These are phyloP conservation scores for Vitis riparia DNA, from an alignment of 164 flowering plant species.

Conservation along the genomic window DNA sequence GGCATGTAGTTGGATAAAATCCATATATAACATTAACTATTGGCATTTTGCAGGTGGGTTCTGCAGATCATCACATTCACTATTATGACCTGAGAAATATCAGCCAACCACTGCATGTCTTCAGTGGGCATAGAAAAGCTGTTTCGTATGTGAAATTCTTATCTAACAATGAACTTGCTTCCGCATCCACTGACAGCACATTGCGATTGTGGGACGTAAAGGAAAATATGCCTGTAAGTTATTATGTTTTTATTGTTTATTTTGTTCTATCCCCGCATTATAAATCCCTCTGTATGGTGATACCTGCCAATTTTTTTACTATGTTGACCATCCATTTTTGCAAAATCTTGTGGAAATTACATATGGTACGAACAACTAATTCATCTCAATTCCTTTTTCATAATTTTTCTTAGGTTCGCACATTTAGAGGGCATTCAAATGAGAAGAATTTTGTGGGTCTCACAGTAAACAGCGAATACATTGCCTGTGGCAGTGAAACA, in stretches of 20 bases:
- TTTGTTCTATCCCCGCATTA: no score
- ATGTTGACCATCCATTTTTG: no score
- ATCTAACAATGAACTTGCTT: slow-evolving; percentile 78
- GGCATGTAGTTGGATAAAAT: not conserved
- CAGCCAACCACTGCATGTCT: slow-evolving; percentile 71
- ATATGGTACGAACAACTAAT: no score
- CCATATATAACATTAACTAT: not conserved
- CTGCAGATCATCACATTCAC: slow-evolving; percentile 88
- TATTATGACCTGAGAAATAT: slow-evolving; percentile 82
- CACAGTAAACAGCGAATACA: slow-evolving; percentile 66
- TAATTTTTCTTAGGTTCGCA: slow-evolving; percentile 50
- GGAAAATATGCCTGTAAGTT: slow-evolving; percentile 65
- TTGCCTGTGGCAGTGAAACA: slow-evolving; percentile 94
- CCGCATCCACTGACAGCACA: slow-evolving; percentile 96
- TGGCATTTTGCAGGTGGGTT: slow-evolving; percentile 71
- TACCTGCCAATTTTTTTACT: no score
- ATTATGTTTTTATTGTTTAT: not conserved
- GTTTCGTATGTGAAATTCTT: slow-evolving; percentile 91
- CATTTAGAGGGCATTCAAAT: slow-evolving; percentile 78
- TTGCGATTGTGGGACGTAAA: slow-evolving; percentile 91
- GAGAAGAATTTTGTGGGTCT: slow-evolving; percentile 95
- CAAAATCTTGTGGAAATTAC: no score
- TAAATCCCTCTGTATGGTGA: no score
- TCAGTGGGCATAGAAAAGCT: slow-evolving; percentile 79
- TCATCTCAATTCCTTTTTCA: not conserved